phyloP scores from a whole-genome alignment of 371 early-diverging fungal genomes.

The Funneliformis caledonium region DNA sequence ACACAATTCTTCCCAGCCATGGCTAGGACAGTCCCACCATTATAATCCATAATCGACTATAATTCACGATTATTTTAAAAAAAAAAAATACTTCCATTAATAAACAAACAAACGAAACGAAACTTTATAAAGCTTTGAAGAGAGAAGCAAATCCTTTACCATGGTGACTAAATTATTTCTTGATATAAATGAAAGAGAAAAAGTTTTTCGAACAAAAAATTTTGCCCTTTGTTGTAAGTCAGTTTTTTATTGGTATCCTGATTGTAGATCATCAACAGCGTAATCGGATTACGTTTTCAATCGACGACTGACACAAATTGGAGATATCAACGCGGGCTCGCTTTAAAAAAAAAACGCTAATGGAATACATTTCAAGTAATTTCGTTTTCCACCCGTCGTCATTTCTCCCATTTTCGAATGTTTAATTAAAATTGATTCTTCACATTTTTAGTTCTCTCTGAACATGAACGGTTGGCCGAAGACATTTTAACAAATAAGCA shows the following conservation, averaged over 20 bases:
- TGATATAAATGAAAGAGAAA: background rate
- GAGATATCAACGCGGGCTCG: background rate
- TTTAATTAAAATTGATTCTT: background rate
- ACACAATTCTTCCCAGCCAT: slow-evolving; percentile 99
- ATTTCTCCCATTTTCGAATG: background rate
- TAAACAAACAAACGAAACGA: no score
- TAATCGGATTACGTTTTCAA: background rate
- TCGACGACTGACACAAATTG: background rate
- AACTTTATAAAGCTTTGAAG: background rate
- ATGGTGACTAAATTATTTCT: background rate
- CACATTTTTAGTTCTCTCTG: slow-evolving; percentile 50
- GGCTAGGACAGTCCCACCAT: slow-evolving; percentile 96
- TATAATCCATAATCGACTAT: slow-evolving; percentile 55
- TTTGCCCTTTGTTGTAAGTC: background rate
- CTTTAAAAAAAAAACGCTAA: background rate
- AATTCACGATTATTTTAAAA: background rate
- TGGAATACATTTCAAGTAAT: slow-evolving; percentile 24
- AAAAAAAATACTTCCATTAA: no score
- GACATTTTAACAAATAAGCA: slow-evolving; percentile 65
- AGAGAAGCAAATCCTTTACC: background rate
- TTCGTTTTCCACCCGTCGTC: no score
- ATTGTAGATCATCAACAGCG: background rate
- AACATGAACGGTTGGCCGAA: slow-evolving; percentile 63
- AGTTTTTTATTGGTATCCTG: background rate
- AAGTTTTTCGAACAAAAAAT: background rate